phyloP scores from a whole-genome alignment of 768 basidiomycete genomes.

The Neoboletus brunneissimus region DNA sequence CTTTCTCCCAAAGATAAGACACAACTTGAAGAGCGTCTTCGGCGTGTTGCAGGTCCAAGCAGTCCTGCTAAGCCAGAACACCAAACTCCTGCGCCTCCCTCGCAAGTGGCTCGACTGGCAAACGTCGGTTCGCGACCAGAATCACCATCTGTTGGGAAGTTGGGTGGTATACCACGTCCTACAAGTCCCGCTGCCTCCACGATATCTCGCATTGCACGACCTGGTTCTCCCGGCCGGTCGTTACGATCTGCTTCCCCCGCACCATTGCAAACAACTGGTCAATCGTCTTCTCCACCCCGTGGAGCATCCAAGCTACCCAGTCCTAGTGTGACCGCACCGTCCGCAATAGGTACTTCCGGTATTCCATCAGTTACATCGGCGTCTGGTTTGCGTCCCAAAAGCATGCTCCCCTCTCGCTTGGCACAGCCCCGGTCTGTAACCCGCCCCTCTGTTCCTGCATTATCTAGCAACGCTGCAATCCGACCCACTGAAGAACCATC shows the following conservation, averaged over 20 bases:
- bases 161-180: conserved; percentile 46
- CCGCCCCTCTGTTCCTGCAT: conserved; percentile 32
- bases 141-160: conserved; percentile 44
- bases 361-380: conserved; percentile 35
- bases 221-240: conserved; percentile 40
- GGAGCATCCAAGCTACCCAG: conserved; percentile 43
- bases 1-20: conserved; percentile 87
- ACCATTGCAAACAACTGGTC: conserved; percentile 36
- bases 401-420: conserved; percentile 70
- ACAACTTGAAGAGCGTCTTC: conserved; percentile 85
- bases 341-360: conserved; percentile 17
- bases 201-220: conserved; percentile 41
- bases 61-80: conserved; percentile 39
- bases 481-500: conserved; percentile 29
- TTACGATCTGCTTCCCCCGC: conserved; percentile 38
- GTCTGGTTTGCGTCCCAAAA: conserved; percentile 55
- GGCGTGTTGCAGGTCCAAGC: conserved; percentile 72
- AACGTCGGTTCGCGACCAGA: conserved; percentile 45
- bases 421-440: conserved; percentile 53
- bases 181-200: conserved; percentile 44
- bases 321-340: conserved; percentile 13
- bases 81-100: conserved; percentile 42
- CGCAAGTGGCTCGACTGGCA: conserved; percentile 54
- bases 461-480: conserved; percentile 24
- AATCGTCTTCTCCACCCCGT: conserved; percentile 49